A percentile compares a stretch with the other conserved stretches of the same genome.
Conservation (phyloP, 2,329 filamentous ascomycete genomes). For the Claviceps humidiphila region DNA sequence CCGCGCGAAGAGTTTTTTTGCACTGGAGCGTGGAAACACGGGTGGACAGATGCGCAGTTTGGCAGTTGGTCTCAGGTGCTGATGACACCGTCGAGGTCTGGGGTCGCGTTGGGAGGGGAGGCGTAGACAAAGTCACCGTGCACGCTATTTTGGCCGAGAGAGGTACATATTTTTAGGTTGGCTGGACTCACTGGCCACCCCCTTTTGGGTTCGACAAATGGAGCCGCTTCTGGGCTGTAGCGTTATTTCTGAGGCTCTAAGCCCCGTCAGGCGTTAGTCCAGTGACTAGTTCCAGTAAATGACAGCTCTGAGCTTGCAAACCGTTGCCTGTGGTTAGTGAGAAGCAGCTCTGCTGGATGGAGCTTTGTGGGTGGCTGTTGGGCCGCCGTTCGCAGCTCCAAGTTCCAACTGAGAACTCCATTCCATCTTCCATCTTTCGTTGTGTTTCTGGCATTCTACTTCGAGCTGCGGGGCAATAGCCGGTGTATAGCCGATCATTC, state of each 20-base stretch:
- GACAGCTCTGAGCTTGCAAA: too few relatives aligned
- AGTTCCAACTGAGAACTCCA: too few relatives aligned
- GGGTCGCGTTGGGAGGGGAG: constrained; percentile 2
- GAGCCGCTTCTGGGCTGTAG: too few relatives aligned
- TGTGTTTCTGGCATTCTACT: background rate
- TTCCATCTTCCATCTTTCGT: too few relatives aligned
- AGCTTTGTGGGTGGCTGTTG: too few relatives aligned
- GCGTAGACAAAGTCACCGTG: constrained; percentile 6
- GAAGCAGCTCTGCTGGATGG: too few relatives aligned
- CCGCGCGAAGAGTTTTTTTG: constrained; percentile 41
- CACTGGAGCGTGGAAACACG: constrained; percentile 12
- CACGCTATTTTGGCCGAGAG: constrained; percentile 6
- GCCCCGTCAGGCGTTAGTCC: too few relatives aligned
- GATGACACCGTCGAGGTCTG: constrained; percentile 3
- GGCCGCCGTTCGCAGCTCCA: too few relatives aligned
- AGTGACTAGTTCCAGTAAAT: too few relatives aligned
- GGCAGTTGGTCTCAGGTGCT: constrained; percentile 6
- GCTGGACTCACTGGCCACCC: constrained; percentile 15
- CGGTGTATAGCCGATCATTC: background rate
- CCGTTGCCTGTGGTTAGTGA: too few relatives aligned
- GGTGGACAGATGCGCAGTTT: background rate
- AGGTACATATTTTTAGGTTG: constrained; percentile 13
- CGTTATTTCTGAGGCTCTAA: too few relatives aligned
- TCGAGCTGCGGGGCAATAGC: background rate
- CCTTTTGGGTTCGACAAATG: constrained; percentile 5